A percentile compares a stretch with the other conserved stretches of the same genome.
Conservation (phyloP, 2,329 filamentous ascomycete genomes). For the Tolypocladium capitatum region DNA sequence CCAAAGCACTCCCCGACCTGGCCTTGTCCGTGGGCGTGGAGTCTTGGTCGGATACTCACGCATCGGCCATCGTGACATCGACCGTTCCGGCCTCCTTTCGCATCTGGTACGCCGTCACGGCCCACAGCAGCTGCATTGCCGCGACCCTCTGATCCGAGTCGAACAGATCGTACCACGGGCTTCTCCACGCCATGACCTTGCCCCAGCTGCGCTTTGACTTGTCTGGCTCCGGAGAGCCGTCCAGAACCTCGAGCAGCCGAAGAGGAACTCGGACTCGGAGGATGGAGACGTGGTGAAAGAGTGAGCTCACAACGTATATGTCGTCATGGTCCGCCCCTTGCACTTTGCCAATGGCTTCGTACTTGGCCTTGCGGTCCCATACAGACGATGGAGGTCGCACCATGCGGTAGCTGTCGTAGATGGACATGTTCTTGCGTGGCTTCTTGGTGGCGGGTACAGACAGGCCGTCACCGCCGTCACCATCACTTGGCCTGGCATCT, state of each 20-base stretch:
- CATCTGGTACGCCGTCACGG: conserved; percentile 48
- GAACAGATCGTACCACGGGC: conserved; percentile 50
- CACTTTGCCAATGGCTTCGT: conserved; percentile 41
- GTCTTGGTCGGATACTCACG: conserved; percentile 3
- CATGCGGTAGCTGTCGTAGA: conserved; percentile 53
- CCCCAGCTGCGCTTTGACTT: conserved; percentile 31
- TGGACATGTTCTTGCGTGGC: conserved; percentile 38
- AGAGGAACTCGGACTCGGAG: conserved; percentile 45
- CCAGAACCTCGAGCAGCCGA: conserved; percentile 37
- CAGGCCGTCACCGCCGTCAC: conserved; percentile 12
- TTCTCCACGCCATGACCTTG: conserved; percentile 41
- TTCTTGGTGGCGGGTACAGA: conserved; percentile 26
- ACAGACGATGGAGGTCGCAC: conserved; percentile 41
- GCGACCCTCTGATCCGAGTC: conserved; percentile 36
- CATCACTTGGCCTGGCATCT: conserved; percentile 19
- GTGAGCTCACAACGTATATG: conserved; percentile 44
- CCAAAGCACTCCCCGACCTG: neutral
- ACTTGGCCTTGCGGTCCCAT: conserved; percentile 48
- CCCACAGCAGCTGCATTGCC: conserved; percentile 45
- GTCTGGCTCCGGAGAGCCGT: conserved; percentile 27
- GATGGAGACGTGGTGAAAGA: conserved; percentile 50
- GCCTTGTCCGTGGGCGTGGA: neutral
- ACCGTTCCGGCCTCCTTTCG: conserved; percentile 17
- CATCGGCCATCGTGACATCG: neutral
- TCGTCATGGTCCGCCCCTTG: conserved; percentile 40